A percentile compares a stretch with the other conserved stretches of the same genome.
These are phyloP conservation scores for Starmerella geochares DNA, from an alignment of 805 yeast genomes.

Conservation along the genomic window DNA sequence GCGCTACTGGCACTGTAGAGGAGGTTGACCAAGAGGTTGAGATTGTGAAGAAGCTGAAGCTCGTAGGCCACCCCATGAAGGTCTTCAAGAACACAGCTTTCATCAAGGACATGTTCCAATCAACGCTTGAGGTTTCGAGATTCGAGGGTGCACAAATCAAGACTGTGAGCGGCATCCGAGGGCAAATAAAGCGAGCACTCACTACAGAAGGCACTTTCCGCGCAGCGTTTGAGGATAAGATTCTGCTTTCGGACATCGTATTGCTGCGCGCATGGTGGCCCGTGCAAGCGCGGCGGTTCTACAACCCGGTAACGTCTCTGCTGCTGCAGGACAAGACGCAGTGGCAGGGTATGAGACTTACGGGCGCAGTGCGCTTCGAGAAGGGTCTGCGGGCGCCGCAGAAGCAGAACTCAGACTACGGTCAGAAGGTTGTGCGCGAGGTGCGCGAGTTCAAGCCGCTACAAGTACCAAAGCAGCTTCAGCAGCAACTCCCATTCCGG, in stretches of 20 bases:
- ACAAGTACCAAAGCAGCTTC: slow-evolving; percentile 71
- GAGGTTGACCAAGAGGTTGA: slow-evolving; percentile 82
- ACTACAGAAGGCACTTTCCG: slow-evolving; percentile 89
- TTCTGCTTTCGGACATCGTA: slow-evolving; percentile 70
- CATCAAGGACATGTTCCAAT: slow-evolving; percentile 89
- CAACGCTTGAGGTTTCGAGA: slow-evolving; percentile 88
- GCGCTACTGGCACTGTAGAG: slow-evolving; percentile 93
- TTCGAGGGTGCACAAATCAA: slow-evolving; percentile 96
- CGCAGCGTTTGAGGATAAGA: slow-evolving; percentile 94
- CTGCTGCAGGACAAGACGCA: slow-evolving; percentile 63
- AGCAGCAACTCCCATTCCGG: slow-evolving; percentile 73
- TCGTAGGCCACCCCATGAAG: slow-evolving; percentile 91
- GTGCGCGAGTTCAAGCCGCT: slow-evolving; percentile 81
- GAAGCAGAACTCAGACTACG: slow-evolving; percentile 42
- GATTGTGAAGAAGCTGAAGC: slow-evolving; percentile 88
- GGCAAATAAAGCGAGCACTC: slow-evolving; percentile 91
- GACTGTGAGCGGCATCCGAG: slow-evolving; percentile 94
- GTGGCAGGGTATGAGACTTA: slow-evolving; percentile 94
- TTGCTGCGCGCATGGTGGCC: slow-evolving; percentile 96
- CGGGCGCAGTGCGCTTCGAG: slow-evolving; percentile 86
- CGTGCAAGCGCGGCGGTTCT: slow-evolving; percentile 76
- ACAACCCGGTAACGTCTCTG: slow-evolving; percentile 91
- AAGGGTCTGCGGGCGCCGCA: slow-evolving; percentile 54
- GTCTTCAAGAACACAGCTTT: slow-evolving; percentile 93
- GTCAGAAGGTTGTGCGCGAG: slow-evolving; percentile 62